Percentiles rank a stretch among this genome's conserved stretches.
phyloP scores from a whole-genome alignment of 108 stramenopile genomes.

The Skeletonema grethae region DNA sequence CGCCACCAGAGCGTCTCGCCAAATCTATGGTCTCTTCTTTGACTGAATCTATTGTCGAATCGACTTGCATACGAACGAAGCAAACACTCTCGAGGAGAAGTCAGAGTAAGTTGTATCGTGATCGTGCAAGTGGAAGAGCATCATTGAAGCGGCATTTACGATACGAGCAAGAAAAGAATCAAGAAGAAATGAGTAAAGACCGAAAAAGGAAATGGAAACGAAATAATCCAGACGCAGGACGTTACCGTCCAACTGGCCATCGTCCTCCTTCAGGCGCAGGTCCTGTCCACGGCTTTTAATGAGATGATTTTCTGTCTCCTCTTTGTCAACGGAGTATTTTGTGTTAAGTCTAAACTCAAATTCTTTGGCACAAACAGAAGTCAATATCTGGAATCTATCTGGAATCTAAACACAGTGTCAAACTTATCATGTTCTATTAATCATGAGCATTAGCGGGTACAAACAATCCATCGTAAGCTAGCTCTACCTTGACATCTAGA shows the following conservation, averaged over 20 bases:
- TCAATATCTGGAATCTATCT: no score
- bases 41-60: conserved; percentile 54
- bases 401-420: no score
- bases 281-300: neutral
- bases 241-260: conserved; percentile 75
- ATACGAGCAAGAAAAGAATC: conserved; percentile 61
- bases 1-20: conserved; percentile 39
- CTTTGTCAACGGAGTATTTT: neutral
- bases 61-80: conserved; percentile 46
- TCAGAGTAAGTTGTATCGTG: conserved; percentile 60
- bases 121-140: conserved; percentile 49
- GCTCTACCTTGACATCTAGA: conserved; percentile 41
- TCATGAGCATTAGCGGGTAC: neutral
- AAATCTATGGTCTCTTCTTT: conserved; percentile 48
- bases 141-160: conserved; percentile 58
- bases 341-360: neutral
- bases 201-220: conserved; percentile 79
- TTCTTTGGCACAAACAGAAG: no score
- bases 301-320: neutral
- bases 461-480: conserved; percentile 73
- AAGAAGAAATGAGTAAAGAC: conserved; percentile 85
- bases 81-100: conserved; percentile 58
- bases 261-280: conserved; percentile 15
- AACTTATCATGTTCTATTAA: neutral
- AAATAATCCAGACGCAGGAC: conserved; percentile 77